Evolutionary conservation across 352 stramenopile genomes (phyloP).

Genomic region (Halophytophthora batemanensis): DNA sequence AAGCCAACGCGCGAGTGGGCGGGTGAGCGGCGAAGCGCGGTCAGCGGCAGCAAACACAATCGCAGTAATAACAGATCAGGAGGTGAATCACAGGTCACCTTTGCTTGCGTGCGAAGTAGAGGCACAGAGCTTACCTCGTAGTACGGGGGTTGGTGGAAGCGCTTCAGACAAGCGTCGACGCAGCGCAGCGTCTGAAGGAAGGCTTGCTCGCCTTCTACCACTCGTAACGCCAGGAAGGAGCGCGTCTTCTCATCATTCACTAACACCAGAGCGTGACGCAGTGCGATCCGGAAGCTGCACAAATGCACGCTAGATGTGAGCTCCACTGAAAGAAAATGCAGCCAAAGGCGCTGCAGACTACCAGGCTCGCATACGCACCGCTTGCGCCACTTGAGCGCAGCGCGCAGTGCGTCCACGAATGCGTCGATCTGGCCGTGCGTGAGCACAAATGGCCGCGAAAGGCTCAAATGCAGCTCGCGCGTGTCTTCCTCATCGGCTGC

Average conservation of each 20-base stretch:
- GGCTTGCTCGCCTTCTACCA: slow-evolving; percentile 32
- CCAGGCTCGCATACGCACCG: too few relatives aligned
- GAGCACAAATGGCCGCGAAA: slow-evolving; percentile 77
- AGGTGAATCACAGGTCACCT: slow-evolving; percentile 16
- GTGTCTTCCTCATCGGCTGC: slow-evolving; percentile 4
- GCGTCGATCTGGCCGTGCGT: slow-evolving; percentile 60
- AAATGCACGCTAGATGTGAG: background rate
- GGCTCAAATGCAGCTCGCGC: slow-evolving; percentile 53
- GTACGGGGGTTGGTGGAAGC: slow-evolving; percentile 49
- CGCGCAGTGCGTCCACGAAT: slow-evolving; percentile 64
- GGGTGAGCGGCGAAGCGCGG: background rate
- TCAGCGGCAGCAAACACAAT: slow-evolving; percentile 49
- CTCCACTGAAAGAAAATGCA: background rate
- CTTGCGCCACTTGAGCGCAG: slow-evolving; percentile 68
- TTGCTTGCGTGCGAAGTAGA: slow-evolving; percentile 13
- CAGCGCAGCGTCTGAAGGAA: slow-evolving; percentile 43
- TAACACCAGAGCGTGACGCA: slow-evolving; percentile 42
- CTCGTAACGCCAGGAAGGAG: slow-evolving; percentile 63
- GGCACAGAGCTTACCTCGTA: slow-evolving; percentile 58
- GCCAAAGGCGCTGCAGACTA: too few relatives aligned
- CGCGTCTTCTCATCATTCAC: slow-evolving; percentile 75
- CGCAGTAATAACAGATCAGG: slow-evolving; percentile 10
- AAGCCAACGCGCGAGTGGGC: slow-evolving; percentile 4
- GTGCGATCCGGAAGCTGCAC: slow-evolving; percentile 41
- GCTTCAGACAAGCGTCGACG: slow-evolving; percentile 60